Evolutionary conservation across 2,329 filamentous ascomycete species (phyloP).

Genomic region (Hymenoscyphus linearis): DNA sequence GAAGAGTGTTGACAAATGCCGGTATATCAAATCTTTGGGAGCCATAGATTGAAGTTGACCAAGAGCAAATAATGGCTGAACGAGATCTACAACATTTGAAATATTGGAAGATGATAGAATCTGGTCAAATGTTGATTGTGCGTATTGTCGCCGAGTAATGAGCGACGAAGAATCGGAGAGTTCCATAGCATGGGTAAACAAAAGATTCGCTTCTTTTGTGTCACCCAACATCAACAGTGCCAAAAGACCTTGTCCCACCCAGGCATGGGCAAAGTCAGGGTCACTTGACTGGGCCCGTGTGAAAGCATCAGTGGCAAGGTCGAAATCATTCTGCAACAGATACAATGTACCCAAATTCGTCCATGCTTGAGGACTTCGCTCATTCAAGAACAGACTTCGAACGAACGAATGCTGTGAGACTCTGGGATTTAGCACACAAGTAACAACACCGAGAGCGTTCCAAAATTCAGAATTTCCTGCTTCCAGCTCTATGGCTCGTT

Average conservation of each 20-base stretch:
- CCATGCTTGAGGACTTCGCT: conserved; percentile 80
- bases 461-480: conserved; percentile 93
- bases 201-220: conserved; percentile 67
- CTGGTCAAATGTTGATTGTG: conserved; percentile 76
- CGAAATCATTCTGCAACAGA: conserved; percentile 73
- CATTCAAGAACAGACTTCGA: conserved; percentile 86
- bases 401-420: conserved; percentile 93
- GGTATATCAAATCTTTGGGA: conserved; percentile 64
- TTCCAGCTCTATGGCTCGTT: conserved; percentile 91
- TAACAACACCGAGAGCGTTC: conserved; percentile 91
- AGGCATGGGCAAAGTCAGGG: conserved; percentile 87
- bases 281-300: conserved; percentile 89
- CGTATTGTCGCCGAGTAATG: conserved; percentile 72
- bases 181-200: conserved; percentile 93
- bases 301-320: conserved; percentile 87
- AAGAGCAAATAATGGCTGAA: conserved; percentile 85
- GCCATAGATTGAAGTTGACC: conserved; percentile 71
- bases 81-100: conserved; percentile 55
- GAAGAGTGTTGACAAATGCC: conserved; percentile 75
- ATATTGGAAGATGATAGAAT: conserved; percentile 54
- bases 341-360: conserved; percentile 86
- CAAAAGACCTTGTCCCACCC: conserved; percentile 87
- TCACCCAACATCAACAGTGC: conserved; percentile 69
- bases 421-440: conserved; percentile 75
- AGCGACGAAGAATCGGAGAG: conserved; percentile 75